These are phyloP conservation scores for Penicillium sp. DNA, from an alignment of 2,329 filamentous ascomycete genomes.

Conservation along the genomic window DNA sequence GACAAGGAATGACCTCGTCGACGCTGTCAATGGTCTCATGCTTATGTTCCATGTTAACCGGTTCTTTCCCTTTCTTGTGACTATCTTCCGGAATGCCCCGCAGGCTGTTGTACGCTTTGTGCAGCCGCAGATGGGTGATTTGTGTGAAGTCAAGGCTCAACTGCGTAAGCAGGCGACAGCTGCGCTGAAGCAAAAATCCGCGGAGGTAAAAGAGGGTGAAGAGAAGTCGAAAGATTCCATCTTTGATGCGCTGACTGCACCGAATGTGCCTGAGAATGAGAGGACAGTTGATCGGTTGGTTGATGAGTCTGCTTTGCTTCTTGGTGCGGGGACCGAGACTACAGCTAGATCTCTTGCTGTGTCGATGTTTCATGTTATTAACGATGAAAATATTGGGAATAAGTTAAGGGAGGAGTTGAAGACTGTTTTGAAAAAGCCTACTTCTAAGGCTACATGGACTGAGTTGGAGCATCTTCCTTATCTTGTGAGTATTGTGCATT, in stretches of 20 bases:
- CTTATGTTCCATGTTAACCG: conserved; percentile 25
- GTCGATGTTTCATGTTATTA: conserved; percentile 32
- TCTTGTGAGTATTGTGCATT: conserved; percentile 25
- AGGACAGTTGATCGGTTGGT: conserved; percentile 33
- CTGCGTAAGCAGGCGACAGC: conserved; percentile 20
- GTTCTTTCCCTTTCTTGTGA: conserved; percentile 31
- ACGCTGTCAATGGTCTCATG: conserved; percentile 26
- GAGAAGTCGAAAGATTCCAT: conserved; percentile 15
- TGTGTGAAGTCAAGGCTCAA: conserved; percentile 17
- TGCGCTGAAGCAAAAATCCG: conserved; percentile 5
- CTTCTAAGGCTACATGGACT: conserved; percentile 22
- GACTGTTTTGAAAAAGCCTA: conserved; percentile 25
- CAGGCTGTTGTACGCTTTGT: conserved; percentile 20
- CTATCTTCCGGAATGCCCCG: conserved; percentile 24
- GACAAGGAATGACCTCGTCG: conserved; percentile 25
- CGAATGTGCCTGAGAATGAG: conserved; percentile 38
- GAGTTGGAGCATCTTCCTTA: conserved; percentile 43
- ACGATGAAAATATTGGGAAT: conserved; percentile 15
- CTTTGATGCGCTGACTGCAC: conserved; percentile 34
- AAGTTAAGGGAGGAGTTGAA: conserved; percentile 30
- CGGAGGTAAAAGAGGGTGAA: background rate
- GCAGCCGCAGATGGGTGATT: conserved; percentile 20
- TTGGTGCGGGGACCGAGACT: conserved; percentile 39
- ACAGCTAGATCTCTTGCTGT: conserved; percentile 32
- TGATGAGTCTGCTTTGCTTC: conserved; percentile 31